Evolutionary conservation across 257 asterid species (phyloP).

Genomic region (Ilex asprella): DNA sequence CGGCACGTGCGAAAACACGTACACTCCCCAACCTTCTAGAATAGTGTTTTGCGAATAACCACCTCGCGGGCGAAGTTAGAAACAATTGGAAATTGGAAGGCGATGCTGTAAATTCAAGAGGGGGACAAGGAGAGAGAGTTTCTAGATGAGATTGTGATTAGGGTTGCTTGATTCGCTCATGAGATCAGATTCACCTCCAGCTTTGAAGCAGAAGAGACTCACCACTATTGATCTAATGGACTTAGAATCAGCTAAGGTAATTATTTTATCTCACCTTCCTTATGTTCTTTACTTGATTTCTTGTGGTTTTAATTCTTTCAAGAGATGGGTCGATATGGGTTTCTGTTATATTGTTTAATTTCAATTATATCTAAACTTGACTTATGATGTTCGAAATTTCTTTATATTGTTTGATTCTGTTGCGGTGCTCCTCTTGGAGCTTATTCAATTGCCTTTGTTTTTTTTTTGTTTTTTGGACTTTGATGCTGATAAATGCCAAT

Average conservation of each 20-base stretch:
- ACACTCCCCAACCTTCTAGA: no score
- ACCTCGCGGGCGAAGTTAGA: no score
- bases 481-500: no score
- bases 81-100: no score
- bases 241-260: constrained; percentile 59
- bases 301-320: not conserved
- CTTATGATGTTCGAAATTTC: no score
- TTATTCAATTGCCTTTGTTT: no score
- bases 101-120: not conserved
- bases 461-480: no score
- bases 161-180: constrained; percentile 31
- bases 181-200: constrained; percentile 52
- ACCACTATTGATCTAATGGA: constrained; percentile 57
- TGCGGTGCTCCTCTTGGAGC: no score
- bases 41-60: no score
- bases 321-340: not conserved
- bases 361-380: not conserved
- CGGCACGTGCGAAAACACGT: no score
- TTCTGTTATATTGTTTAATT: constrained; percentile 1
- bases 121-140: not conserved
- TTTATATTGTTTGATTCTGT: no score
- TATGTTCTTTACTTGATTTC: constrained; percentile 2
- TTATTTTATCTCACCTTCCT: not conserved
- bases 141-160: not conserved
- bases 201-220: constrained; percentile 58